phyloP scores from a whole-genome alignment of 2,329 filamentous ascomycete species.

The Ramichloridium luteum region DNA sequence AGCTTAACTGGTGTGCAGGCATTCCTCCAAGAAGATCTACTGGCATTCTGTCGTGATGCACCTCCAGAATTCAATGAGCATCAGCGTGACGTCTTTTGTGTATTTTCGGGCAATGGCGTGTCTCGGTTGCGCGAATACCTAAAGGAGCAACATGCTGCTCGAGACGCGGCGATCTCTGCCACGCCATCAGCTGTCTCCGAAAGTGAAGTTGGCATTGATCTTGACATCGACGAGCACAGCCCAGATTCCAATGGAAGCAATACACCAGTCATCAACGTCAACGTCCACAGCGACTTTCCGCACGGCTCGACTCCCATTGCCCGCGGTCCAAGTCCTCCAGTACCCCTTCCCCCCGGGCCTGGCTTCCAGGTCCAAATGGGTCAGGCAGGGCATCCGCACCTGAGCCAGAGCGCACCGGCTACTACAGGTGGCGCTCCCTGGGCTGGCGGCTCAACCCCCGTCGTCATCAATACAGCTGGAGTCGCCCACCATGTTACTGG shows the following conservation, averaged over 20 bases:
- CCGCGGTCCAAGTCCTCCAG: constrained; percentile 9
- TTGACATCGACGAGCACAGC: constrained; percentile 21
- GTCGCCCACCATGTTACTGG: constrained; percentile 25
- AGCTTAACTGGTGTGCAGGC: constrained; percentile 88
- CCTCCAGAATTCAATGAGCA: constrained; percentile 91
- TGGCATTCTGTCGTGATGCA: constrained; percentile 73
- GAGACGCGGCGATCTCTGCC: constrained; percentile 9
- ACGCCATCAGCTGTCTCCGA: constrained; percentile 12
- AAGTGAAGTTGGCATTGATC: constrained; percentile 19
- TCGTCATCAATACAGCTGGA: constrained; percentile 6
- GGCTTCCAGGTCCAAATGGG: constrained; percentile 1
- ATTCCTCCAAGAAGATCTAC: constrained; percentile 75
- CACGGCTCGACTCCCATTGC: constrained; percentile 18
- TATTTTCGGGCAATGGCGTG: constrained; percentile 86
- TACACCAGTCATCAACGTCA: constrained; percentile 19
- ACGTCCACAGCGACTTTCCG: constrained; percentile 16
- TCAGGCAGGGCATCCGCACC: background rate
- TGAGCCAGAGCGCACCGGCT: constrained; percentile 22
- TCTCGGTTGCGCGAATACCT: constrained; percentile 64
- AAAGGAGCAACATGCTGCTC: constrained; percentile 35
- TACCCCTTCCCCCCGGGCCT: constrained; percentile 8
- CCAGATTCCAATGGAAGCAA: constrained; percentile 19
- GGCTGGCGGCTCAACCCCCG: constrained; percentile 6
- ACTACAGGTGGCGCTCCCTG: constrained; percentile 16
- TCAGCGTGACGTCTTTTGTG: constrained; percentile 90